These are phyloP conservation scores for Graphium sp. DNA, from an alignment of 2,329 filamentous ascomycete species.

Conservation along the genomic window DNA sequence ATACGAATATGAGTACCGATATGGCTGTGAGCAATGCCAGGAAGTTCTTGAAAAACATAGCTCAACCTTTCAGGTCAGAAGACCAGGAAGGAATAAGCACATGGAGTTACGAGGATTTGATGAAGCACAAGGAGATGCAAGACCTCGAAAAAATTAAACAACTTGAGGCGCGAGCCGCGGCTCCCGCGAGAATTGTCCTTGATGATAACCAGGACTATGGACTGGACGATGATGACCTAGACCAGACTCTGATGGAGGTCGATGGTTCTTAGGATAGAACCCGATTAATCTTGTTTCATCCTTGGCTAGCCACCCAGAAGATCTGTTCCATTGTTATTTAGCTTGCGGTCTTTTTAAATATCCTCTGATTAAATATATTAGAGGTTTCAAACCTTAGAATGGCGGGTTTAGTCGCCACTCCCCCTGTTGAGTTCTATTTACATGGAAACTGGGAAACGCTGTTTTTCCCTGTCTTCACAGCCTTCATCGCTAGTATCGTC, in stretches of 20 bases:
- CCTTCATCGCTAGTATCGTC: constrained; percentile 40
- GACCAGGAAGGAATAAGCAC: constrained; percentile 88
- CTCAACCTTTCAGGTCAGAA: constrained; percentile 65
- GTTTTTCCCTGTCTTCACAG: constrained; percentile 31
- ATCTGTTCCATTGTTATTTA: no score
- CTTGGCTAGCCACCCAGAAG: no score
- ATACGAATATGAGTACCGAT: constrained; percentile 84
- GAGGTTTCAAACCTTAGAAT: no score
- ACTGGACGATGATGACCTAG: constrained; percentile 32
- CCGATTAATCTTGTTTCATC: no score
- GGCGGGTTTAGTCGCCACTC: no score
- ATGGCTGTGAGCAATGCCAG: constrained; percentile 85
- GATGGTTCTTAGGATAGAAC: constrained; percentile 11
- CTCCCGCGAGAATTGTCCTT: constrained; percentile 12
- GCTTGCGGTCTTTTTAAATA: no score
- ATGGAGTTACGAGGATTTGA: constrained; percentile 70
- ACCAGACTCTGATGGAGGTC: constrained; percentile 38
- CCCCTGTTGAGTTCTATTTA: no score
- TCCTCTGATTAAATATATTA: not conserved
- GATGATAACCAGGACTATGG: constrained; percentile 31
- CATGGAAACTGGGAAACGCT: constrained; percentile 1
- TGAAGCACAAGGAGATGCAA: constrained; percentile 59
- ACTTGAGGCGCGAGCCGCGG: constrained; percentile 28
- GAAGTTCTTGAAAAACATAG: constrained; percentile 81
- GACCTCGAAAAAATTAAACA: constrained; percentile 52